phyloP scores from a whole-genome alignment of 768 basidiomycete species.

The Amyloporia xantha region DNA sequence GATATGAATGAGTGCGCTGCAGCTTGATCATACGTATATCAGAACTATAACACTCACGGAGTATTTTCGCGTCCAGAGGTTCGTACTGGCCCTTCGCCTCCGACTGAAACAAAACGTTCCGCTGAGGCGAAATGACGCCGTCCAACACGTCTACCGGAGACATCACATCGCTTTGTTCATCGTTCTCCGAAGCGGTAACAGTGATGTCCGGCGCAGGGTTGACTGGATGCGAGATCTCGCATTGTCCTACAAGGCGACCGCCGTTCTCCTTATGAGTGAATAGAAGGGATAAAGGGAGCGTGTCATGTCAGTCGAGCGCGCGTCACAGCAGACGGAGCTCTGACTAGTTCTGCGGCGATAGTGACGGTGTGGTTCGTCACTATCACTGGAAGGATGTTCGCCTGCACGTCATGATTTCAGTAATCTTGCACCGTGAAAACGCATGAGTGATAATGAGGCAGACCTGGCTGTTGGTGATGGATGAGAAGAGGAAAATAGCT shows the following conservation, averaged over 20 bases:
- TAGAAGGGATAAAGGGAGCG: conserved; percentile 3
- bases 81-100: conserved; percentile 47
- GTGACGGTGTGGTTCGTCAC: conserved; percentile 95
- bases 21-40: too few species aligned
- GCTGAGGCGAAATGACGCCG: conserved; percentile 36
- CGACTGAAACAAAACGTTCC: conserved; percentile 64
- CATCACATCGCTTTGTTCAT: conserved; percentile 27
- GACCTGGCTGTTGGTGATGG: conserved; percentile 75
- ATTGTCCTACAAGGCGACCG: conserved; percentile 78
- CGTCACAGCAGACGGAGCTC: conserved; percentile 14
- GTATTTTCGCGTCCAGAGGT: conserved; percentile 52
- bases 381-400: conserved; percentile 83
- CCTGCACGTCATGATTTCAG: conserved; percentile 29
- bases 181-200: conserved; percentile 16
- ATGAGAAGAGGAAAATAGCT: conserved; percentile 90
- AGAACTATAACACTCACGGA: conserved; percentile 35
- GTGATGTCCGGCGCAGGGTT: conserved; percentile 21
- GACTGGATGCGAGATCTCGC: conserved; percentile 88
- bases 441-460: conserved; percentile 13
- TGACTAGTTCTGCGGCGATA: conserved; percentile 80
- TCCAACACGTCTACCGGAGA: conserved; percentile 53
- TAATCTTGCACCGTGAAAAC: neutral
- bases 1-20: neutral
- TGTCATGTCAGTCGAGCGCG: conserved; percentile 2
- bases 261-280: conserved; percentile 54